Percentiles rank a stretch among this genome's conserved stretches.
Evolutionary conservation across 2,329 filamentous ascomycete species (phyloP).

Genomic region (Ophiostoma ips): DNA sequence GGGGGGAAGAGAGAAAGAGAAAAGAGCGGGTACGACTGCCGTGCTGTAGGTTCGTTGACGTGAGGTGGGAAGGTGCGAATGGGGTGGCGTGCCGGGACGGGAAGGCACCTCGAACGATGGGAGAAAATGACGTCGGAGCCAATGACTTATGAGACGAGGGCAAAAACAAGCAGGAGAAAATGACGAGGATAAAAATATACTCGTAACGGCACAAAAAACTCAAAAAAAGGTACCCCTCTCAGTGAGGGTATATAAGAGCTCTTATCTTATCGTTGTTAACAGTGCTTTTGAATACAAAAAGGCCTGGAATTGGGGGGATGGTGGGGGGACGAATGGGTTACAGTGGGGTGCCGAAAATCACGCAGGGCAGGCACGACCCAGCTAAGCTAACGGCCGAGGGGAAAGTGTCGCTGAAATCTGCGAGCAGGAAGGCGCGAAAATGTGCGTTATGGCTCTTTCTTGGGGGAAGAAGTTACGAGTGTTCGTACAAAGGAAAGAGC

Average conservation of each 20-base stretch:
- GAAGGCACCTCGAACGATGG: background rate
- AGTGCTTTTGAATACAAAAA: background rate
- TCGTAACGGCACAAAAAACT: background rate
- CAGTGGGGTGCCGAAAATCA: slow-evolving; percentile 13
- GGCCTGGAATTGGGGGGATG: background rate
- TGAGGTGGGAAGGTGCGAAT: background rate
- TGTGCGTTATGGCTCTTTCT: no score
- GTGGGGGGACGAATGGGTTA: slow-evolving; percentile 4
- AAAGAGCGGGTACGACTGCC: no score
- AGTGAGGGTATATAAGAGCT: background rate
- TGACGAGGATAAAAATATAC: background rate
- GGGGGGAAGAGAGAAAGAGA: background rate
- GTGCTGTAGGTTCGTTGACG: no score
- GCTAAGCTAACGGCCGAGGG: background rate
- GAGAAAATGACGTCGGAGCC: background rate
- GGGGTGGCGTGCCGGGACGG: background rate
- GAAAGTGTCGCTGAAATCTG: slow-evolving; percentile 12
- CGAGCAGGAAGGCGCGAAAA: background rate
- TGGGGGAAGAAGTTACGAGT: no score
- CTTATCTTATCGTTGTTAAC: slow-evolving; percentile 20
- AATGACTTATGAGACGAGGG: background rate
- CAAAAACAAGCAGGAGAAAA: background rate
- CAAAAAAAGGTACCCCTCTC: background rate
- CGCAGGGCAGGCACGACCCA: slow-evolving; percentile 12
- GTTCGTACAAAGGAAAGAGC: background rate